Conservation (phyloP, 192 early-diverging fungal species). For the Oehlia diaphana region DNA sequence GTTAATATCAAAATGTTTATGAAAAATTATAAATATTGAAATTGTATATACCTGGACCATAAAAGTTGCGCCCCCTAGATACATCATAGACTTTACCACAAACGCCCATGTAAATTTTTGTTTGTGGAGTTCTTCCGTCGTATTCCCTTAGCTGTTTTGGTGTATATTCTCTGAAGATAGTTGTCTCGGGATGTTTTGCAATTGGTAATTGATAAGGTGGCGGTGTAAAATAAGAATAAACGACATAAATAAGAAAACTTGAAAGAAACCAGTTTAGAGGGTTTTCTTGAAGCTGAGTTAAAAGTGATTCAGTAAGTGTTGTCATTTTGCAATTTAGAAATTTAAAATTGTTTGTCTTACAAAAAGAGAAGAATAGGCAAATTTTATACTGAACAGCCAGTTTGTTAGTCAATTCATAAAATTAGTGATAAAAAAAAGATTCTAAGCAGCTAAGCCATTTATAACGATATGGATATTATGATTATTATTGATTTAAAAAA, state of each 20-base stretch:
- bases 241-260: constrained; percentile 57
- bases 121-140: constrained; percentile 64
- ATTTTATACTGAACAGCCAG: too few species aligned
- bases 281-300: constrained; percentile 39
- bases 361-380: background rate
- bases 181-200: constrained; percentile 50
- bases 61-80: constrained; percentile 75
- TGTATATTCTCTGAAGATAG: constrained; percentile 74
- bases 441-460: too few species aligned
- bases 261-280: constrained; percentile 73
- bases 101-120: constrained; percentile 79
- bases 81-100: constrained; percentile 90
- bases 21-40: background rate
- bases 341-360: background rate
- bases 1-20: background rate
- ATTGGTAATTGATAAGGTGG: constrained; percentile 27
- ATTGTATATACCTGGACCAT: constrained; percentile 73
- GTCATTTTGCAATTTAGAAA: background rate
- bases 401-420: too few species aligned
- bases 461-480: too few species aligned
- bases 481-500: too few species aligned
- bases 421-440: too few species aligned
- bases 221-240: constrained; percentile 48
- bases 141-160: constrained; percentile 72
- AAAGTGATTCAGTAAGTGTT: background rate